phyloP scores from a whole-genome alignment of 768 basidiomycete species.

The Auricularia sp. region DNA sequence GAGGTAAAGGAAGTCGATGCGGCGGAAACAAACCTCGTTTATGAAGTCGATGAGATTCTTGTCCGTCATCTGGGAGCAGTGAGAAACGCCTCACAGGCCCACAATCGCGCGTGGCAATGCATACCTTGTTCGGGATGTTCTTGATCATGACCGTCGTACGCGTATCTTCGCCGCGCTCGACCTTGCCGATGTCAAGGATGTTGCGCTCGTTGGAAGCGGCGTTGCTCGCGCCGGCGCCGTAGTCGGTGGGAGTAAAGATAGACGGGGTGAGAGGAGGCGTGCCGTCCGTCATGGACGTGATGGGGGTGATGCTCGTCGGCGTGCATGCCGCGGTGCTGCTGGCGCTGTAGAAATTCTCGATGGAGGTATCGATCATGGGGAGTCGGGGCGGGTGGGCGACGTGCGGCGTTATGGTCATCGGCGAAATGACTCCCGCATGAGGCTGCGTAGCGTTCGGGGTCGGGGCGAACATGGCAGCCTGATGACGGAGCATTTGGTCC shows the following conservation, averaged over 20 bases:
- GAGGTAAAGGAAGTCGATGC: slow-evolving; percentile 80
- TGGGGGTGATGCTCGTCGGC: slow-evolving; percentile 18
- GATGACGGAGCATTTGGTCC: neutral
- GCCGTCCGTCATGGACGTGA: slow-evolving; percentile 1
- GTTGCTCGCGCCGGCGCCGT: neutral
- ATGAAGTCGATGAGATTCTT: slow-evolving; percentile 60
- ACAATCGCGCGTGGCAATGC: neutral
- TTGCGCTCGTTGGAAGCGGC: slow-evolving; percentile 27
- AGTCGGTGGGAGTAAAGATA: slow-evolving; percentile 5
- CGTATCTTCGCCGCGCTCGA: slow-evolving; percentile 70
- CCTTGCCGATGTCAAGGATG: slow-evolving; percentile 55
- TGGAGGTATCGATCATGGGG: neutral
- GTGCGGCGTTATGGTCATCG: neutral
- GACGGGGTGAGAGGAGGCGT: slow-evolving; percentile 3
- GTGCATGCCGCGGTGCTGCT: neutral
- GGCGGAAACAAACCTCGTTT: slow-evolving; percentile 58
- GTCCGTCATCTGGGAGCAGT: slow-evolving; percentile 49
- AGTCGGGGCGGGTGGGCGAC: neutral
- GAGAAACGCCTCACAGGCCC: neutral
- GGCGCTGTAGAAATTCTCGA: neutral
- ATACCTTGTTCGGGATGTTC: slow-evolving; percentile 77
- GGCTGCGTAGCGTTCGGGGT: neutral
- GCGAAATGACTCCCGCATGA: neutral
- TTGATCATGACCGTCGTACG: slow-evolving; percentile 85
- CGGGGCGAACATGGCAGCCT: neutral